Evolutionary conservation across 352 stramenopile species (phyloP), one percentile per base, ranked within the genome.

Genomic region (Phytopythium montanum): DNA sequence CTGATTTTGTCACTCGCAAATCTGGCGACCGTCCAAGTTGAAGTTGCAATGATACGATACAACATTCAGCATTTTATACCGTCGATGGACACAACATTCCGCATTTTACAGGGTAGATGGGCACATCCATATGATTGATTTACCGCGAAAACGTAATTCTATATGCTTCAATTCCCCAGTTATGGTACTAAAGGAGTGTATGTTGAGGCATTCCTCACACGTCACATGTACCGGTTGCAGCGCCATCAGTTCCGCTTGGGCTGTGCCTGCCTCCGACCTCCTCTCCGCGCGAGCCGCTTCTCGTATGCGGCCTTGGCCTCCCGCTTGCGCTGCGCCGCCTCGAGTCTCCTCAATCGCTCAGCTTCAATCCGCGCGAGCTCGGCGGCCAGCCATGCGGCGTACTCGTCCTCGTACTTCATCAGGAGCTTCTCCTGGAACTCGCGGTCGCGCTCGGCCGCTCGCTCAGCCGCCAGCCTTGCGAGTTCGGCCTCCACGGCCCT

Each of bases 341-440:
- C 76, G 23, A 80, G 64, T 9, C 60, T 66, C n/a, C 54, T 66
- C 10, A 64, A 65, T 0, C 69, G 62, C 39, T 87, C 77, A 12
- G 54, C 45, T 53, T 87, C 77, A 19, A 92, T 49, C 5, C 81
- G 68, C 23, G 60, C 48, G 48, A 79, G 64, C 49, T 92, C 79
- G 9, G 56, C 64, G 21, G 79, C 56, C 52, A 87, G 53, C 81
- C 81, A 92, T 34, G 66, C 62, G 69, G 72, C 85, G 57, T 73
- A 73, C 54, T 89, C 75, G 46, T 92, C 79, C 57, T 92, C 77
- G 62, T 88, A 92, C 61, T 83, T 74, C 73, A 92, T 87, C 38
- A 70, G 65, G 50, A 82, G 66, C 31, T 58, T 63, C 64, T 92
- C 81, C 29, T 80, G 67, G 38, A 75, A 61, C 63, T 92, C 75